A percentile compares a stretch with the other conserved stretches of the same genome.
These are phyloP conservation scores for Delonix regia DNA, from an alignment of 306 rosid species.

Conservation along the genomic window DNA sequence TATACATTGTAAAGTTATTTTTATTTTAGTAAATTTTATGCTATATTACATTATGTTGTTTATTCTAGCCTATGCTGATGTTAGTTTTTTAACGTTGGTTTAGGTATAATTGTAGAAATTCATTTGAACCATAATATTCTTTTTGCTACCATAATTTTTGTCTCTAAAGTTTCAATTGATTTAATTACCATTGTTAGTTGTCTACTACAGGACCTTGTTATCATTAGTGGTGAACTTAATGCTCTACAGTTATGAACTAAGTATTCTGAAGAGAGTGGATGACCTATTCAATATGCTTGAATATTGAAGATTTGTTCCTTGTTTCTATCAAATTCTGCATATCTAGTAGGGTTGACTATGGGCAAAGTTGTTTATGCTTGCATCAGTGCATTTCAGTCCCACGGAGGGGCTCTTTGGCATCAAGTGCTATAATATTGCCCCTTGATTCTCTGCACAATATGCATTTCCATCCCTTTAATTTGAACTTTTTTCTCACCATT, in stretches of 20 bases:
- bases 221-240: not conserved
- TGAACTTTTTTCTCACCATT: not conserved
- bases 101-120: not conserved
- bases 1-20: not conserved
- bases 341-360: conserved; percentile 18
- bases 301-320: not conserved
- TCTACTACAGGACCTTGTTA: not conserved
- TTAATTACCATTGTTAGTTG: not conserved
- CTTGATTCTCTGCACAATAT: conserved; percentile 22
- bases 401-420: not conserved
- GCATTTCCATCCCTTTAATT: not conserved
- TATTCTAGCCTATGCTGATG: not conserved
- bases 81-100: not conserved
- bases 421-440: conserved; percentile 21
- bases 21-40: not conserved
- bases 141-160: not conserved
- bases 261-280: not conserved
- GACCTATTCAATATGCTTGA: conserved; percentile 21
- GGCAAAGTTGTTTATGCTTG: not conserved
- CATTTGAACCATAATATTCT: not conserved
- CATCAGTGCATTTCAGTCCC: conserved; percentile 12
- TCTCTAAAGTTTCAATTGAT: not conserved
- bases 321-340: not conserved
- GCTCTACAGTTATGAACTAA: not conserved
- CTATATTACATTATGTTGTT: conserved; percentile 7